Percentiles rank a stretch among this genome's conserved stretches.
These are phyloP conservation scores for Lecanosticta acicola DNA, from an alignment of 2,329 filamentous ascomycete species.

Conservation along the genomic window DNA sequence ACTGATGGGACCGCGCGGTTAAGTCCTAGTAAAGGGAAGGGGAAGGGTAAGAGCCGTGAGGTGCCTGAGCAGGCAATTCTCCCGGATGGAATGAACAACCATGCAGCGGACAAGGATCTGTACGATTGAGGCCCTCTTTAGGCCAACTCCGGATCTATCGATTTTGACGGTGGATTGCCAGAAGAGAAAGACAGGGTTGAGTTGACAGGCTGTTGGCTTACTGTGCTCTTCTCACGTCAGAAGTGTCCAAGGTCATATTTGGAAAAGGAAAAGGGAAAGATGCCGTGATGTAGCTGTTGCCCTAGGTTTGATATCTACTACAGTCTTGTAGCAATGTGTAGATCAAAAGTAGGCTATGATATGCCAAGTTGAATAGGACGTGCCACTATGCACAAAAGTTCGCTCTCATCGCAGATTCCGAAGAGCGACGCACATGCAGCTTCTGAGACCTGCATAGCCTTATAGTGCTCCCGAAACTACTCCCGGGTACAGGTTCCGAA, in stretches of 20 bases:
- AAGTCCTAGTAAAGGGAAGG: conserved; percentile 29
- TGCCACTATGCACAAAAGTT: conserved; percentile 1
- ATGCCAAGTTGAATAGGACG: background rate
- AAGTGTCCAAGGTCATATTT: background rate
- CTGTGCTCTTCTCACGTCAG: background rate
- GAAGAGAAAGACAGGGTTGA: background rate
- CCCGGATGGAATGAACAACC: conserved; percentile 34
- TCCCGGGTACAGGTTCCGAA: conserved; percentile 1
- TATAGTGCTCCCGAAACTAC: background rate
- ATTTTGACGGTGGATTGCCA: no score
- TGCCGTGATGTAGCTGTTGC: no score
- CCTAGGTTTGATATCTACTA: no score
- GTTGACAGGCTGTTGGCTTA: background rate
- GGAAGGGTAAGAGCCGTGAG: conserved; percentile 33
- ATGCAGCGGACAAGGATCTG: conserved; percentile 39
- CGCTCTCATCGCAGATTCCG: no score
- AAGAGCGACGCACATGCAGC: no score
- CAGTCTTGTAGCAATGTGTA: no score
- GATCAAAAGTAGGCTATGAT: background rate
- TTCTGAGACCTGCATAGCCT: background rate
- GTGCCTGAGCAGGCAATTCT: conserved; percentile 22
- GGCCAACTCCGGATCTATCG: no score
- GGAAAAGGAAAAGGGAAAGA: background rate
- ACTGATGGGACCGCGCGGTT: conserved; percentile 14
- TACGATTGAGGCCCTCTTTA: no score